Conservation (phyloP, 2,329 filamentous ascomycete genomes). For the Fusarium sarcochroum region DNA sequence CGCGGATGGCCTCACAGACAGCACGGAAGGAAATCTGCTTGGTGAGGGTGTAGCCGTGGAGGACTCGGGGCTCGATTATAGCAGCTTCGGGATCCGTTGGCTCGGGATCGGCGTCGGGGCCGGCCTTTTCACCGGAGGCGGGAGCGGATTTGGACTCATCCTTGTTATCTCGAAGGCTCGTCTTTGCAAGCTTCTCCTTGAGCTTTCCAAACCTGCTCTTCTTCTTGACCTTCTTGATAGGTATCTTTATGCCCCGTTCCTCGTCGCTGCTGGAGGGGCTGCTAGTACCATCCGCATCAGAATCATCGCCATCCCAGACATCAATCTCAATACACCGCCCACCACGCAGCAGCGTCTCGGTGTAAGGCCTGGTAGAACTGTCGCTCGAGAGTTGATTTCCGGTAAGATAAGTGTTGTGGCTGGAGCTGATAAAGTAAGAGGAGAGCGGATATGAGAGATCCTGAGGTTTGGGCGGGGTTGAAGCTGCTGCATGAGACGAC, state of each 20-base stretch:
- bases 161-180: slow-evolving; percentile 59
- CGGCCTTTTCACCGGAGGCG: slow-evolving; percentile 15
- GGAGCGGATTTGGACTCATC: slow-evolving; percentile 25
- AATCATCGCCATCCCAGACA: slow-evolving; percentile 92
- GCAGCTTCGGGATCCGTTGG: slow-evolving; percentile 47
- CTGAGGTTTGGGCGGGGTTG: slow-evolving; percentile 57
- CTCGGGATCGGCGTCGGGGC: slow-evolving; percentile 18
- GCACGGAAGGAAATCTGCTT: slow-evolving; percentile 88
- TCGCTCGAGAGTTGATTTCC: slow-evolving; percentile 90
- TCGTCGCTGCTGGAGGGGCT: slow-evolving; percentile 62
- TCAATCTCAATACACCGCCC: slow-evolving; percentile 95
- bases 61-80: slow-evolving; percentile 78
- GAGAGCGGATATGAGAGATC: slow-evolving; percentile 83
- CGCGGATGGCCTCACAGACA: slow-evolving; percentile 84
- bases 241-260: slow-evolving; percentile 63
- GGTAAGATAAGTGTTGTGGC: slow-evolving; percentile 94
- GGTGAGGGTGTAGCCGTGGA: slow-evolving; percentile 92
- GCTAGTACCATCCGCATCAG: slow-evolving; percentile 64
- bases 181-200: slow-evolving; percentile 69
- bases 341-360: slow-evolving; percentile 83
- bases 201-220: slow-evolving; percentile 72
- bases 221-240: slow-evolving; percentile 67
- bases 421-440: slow-evolving; percentile 94
- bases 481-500: slow-evolving; percentile 61
- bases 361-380: slow-evolving; percentile 90